phyloP scores from a whole-genome alignment of 1,284 basidiomycete genomes.

The Meira nashicola region DNA sequence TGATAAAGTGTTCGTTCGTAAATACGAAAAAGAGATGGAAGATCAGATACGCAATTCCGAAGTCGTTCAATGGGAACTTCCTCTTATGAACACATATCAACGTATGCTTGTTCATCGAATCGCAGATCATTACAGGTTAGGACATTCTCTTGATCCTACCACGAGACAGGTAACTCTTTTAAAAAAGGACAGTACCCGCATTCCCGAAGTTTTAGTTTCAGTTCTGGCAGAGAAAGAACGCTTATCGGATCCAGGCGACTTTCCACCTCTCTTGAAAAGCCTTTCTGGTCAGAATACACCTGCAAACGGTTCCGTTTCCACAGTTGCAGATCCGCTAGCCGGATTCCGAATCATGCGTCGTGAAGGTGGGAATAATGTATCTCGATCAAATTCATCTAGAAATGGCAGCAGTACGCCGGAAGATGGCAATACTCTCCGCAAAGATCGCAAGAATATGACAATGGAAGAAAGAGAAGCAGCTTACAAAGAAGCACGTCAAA shows the following conservation, averaged over 20 bases:
- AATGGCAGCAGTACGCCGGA: not conserved
- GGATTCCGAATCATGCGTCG: not conserved
- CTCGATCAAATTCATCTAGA: not conserved
- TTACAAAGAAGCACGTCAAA: constrained; percentile 37
- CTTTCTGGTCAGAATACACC: not conserved
- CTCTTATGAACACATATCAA: constrained; percentile 41
- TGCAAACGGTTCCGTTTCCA: not conserved
- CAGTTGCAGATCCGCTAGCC: too few species aligned
- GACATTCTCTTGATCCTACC: constrained; percentile 25
- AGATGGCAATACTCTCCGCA: constrained; percentile 1
- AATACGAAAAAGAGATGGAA: constrained; percentile 34
- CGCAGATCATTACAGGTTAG: constrained; percentile 32
- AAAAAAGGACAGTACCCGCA: constrained; percentile 7
- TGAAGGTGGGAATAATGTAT: not conserved
- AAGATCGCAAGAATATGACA: constrained; percentile 37
- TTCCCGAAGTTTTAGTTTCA: not conserved
- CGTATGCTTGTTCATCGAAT: constrained; percentile 32
- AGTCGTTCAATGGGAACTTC: constrained; percentile 20
- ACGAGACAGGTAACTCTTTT: constrained; percentile 32
- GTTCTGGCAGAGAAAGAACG: not conserved
- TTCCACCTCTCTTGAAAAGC: not conserved
- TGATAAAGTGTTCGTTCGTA: constrained; percentile 37
- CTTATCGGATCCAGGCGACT: not conserved
- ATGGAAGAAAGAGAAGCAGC: constrained; percentile 42
- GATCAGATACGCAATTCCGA: constrained; percentile 19